A percentile compares a stretch with the other conserved stretches of the same genome.
phyloP scores from a whole-genome alignment of 2,329 filamentous ascomycete species.

The Rosellinia necatrix region DNA sequence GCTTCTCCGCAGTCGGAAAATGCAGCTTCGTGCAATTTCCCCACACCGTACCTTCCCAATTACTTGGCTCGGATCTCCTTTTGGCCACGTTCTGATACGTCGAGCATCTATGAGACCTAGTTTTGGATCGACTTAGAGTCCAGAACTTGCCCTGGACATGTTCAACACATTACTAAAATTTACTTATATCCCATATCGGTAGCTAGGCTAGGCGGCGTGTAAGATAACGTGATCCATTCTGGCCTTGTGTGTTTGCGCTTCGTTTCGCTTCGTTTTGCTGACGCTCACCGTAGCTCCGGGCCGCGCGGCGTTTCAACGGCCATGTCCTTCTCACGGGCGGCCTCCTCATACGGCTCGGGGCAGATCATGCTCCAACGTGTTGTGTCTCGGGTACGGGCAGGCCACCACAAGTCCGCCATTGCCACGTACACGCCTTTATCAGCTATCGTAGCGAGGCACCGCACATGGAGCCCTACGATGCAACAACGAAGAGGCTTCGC shows the following conservation, averaged over 20 bases:
- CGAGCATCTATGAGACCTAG: neutral
- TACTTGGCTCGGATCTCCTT: too few relatives aligned
- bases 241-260: neutral
- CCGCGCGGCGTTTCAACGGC: too few relatives aligned
- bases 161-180: neutral
- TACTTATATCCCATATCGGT: neutral
- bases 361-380: neutral
- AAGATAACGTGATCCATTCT: neutral
- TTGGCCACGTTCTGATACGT: too few relatives aligned
- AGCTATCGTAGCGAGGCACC: neutral
- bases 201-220: neutral
- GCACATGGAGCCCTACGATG: neutral
- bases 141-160: conserved; percentile 1
- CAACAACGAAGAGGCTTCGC: conserved; percentile 29
- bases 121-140: neutral
- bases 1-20: conserved; percentile 19
- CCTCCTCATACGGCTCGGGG: neutral
- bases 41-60: neutral
- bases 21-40: neutral
- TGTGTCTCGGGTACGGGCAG: conserved; percentile 3
- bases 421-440: neutral
- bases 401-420: neutral
- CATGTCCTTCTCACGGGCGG: neutral
- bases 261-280: too few relatives aligned
- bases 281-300: too few relatives aligned